Conservation (phyloP, 805 yeast species). For the Ogataea trehalophila region DNA sequence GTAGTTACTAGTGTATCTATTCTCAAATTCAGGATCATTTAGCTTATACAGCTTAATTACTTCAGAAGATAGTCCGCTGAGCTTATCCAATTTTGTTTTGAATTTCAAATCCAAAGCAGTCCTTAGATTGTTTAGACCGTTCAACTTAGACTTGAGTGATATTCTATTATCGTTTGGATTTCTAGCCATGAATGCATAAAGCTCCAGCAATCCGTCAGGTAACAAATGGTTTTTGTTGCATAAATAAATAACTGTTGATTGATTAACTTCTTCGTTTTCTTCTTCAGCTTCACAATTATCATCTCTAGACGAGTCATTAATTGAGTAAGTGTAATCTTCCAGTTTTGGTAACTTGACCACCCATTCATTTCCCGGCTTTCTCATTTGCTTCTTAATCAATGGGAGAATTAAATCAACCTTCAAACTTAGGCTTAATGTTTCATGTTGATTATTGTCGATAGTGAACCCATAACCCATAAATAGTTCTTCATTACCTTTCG, state of each 20-base stretch:
- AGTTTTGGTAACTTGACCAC: constrained; percentile 22
- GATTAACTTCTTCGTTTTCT: background rate
- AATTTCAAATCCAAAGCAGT: constrained; percentile 49
- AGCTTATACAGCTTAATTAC: background rate
- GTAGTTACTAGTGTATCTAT: constrained; percentile 7
- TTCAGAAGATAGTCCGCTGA: constrained; percentile 5
- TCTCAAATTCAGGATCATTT: constrained; percentile 1
- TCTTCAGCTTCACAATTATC: background rate
- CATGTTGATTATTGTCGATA: constrained; percentile 50
- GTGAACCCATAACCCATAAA: constrained; percentile 81
- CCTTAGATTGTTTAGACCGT: constrained; percentile 54
- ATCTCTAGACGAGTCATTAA: constrained; percentile 7
- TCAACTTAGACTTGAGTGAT: constrained; percentile 50
- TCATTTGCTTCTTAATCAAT: background rate
- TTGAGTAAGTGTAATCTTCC: constrained; percentile 26
- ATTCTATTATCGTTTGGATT: constrained; percentile 40
- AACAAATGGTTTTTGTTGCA: constrained; percentile 28
- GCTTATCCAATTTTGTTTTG: constrained; percentile 16
- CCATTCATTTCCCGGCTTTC: constrained; percentile 11
- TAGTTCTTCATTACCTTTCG: constrained; percentile 80
- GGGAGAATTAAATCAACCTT: constrained; percentile 35
- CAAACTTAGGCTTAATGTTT: constrained; percentile 54
- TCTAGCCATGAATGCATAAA: constrained; percentile 51
- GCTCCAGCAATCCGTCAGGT: constrained; percentile 42
- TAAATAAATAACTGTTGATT: constrained; percentile 17